phyloP scores from a whole-genome alignment of 2,329 filamentous ascomycete species.

The Ophiocordyceps camponoti-saundersi region DNA sequence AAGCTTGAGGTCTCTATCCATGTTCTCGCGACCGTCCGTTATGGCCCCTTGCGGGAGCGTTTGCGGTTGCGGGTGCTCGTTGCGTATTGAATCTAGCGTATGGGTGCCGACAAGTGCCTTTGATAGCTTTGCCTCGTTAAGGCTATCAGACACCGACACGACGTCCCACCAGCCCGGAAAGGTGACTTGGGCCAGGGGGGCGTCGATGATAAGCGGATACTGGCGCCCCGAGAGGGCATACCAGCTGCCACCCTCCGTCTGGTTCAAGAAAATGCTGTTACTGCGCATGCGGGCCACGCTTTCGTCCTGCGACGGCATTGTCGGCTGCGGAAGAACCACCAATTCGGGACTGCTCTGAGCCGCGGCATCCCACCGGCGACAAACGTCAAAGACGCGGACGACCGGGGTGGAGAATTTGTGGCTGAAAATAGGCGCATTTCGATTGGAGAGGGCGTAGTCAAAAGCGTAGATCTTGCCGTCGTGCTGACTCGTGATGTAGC shows the following conservation, averaged over 20 bases:
- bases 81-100: constrained; percentile 28
- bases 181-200: constrained; percentile 28
- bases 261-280: constrained; percentile 68
- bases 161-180: constrained; percentile 30
- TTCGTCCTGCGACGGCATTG: constrained; percentile 40
- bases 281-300: constrained; percentile 33
- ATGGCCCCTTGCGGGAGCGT: constrained; percentile 18
- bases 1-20: constrained; percentile 16
- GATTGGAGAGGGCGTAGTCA: constrained; percentile 41
- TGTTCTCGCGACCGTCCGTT: constrained; percentile 11
- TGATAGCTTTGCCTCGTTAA: constrained; percentile 30
- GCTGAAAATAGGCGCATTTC: constrained; percentile 41
- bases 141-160: constrained; percentile 19
- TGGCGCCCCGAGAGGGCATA: constrained; percentile 78
- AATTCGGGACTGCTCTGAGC: constrained; percentile 54
- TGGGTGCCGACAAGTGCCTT: constrained; percentile 58
- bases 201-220: constrained; percentile 73
- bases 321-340: constrained; percentile 72
- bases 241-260: constrained; percentile 75
- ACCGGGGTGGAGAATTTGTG: constrained; percentile 62
- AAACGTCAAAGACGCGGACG: constrained; percentile 77
- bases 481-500: constrained; percentile 75
- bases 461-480: constrained; percentile 75
- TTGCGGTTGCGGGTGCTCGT: constrained; percentile 16
- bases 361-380: constrained; percentile 50